Base-by-base conservation (phyloP, 2,329 filamentous ascomycete species). In the Aspergillus fijiensis region DNA sequence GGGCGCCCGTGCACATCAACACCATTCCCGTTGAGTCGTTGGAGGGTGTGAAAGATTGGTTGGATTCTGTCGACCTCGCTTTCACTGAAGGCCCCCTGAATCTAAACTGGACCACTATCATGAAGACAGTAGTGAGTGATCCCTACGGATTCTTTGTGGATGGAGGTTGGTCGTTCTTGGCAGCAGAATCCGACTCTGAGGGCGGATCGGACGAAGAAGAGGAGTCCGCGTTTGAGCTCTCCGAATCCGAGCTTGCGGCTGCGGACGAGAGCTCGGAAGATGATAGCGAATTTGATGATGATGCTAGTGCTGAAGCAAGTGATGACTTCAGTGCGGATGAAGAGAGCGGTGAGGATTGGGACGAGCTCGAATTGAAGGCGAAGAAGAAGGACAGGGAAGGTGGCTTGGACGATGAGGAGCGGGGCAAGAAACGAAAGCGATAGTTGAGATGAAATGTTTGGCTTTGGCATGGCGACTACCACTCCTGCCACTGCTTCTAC, bases 61-160 rank as follows among this genome's bases (percentile, higher is more conserved):
- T 99, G 10, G 94, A 99, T 77, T 93, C 89, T 1, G 93, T 95
- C 51, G 94, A 99, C 72, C 96, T 99, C 72, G 89, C 95, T 19
- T 98, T 89, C 81, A 90, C 87, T 12, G 96, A 99, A 77, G 95
- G 95, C 59, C 95, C 94, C 1, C 87, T 99, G 67, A 99, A 99
- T 80, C 84, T 99, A 59, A 98, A 98, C 83, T 99, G 95, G 95
- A 90, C 91, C 11, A 96, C 93, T 16, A 99, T 99, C 73, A 99
- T 99, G 92, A 99, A 99, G 84, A 99, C 95, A 0, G 93, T 99
- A 27, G 94, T 90, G 21, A 88, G 90, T 39, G 93, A 99, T 73
- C 91, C 95, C 2, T 94, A 99, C 74, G 87, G 89, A 68, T 99
- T 99, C 86, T 99, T 97, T 77, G 86, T 84, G 4, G 94, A 98